A percentile compares a stretch with the other conserved stretches of the same genome.
phyloP scores from a whole-genome alignment of 2,329 filamentous ascomycete species.

The Pestalotiopsis sp. region DNA sequence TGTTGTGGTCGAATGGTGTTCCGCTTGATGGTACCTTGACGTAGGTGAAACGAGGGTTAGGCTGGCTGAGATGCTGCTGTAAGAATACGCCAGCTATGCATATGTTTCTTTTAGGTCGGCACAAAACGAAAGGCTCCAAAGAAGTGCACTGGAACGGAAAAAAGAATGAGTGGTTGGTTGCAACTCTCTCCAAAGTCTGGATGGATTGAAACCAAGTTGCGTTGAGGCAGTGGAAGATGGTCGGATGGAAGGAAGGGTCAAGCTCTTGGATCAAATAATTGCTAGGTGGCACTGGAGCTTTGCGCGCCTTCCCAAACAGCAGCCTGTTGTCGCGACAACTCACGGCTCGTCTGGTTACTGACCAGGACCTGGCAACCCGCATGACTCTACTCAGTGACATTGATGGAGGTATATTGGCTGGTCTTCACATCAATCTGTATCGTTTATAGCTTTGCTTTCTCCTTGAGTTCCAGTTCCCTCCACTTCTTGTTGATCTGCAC shows the following conservation, averaged over 20 bases:
- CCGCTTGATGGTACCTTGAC: not conserved
- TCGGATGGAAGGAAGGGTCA: not conserved
- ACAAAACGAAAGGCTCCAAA: not conserved
- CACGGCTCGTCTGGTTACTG: not conserved
- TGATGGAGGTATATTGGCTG: not conserved
- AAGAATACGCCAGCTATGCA: not conserved
- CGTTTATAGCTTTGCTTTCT: conserved; percentile 44
- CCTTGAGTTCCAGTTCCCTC: conserved; percentile 59
- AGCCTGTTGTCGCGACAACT: not conserved
- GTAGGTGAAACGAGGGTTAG: not conserved
- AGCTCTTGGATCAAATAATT: not conserved
- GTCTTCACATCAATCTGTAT: not conserved
- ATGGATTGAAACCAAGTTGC: not conserved
- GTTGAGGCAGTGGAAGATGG: not conserved
- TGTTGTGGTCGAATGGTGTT: not conserved
- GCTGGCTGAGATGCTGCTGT: not conserved
- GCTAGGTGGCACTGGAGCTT: not conserved
- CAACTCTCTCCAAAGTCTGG: not conserved
- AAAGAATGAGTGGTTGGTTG: not conserved
- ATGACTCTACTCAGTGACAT: not conserved
- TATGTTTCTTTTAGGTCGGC: not conserved
- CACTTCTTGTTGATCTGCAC: conserved; percentile 70
- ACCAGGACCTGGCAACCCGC: not conserved
- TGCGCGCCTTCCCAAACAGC: not conserved
- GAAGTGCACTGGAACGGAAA: not conserved